phyloP scores from a whole-genome alignment of 306 rosid species.

The Casuarina cunninghamiana region DNA sequence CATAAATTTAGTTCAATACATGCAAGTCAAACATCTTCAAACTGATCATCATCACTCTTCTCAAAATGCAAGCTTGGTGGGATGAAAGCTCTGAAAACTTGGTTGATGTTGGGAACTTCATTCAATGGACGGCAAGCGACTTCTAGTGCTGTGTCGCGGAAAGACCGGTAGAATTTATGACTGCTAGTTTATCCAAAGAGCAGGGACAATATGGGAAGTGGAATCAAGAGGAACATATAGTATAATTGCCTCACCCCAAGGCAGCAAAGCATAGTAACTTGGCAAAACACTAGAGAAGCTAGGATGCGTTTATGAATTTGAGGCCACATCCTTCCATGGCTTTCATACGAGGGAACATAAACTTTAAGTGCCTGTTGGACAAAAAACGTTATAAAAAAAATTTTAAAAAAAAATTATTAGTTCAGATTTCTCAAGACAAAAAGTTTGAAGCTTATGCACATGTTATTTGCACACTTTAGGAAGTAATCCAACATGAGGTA shows the following conservation, averaged over 20 bases:
- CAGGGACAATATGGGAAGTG: constrained; percentile 65
- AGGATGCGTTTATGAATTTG: constrained; percentile 67
- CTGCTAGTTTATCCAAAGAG: constrained; percentile 45
- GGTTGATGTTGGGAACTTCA: constrained; percentile 39
- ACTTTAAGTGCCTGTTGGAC: constrained; percentile 81
- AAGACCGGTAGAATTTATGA: constrained; percentile 69
- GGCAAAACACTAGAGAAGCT: constrained; percentile 72
- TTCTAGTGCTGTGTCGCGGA: constrained; percentile 59
- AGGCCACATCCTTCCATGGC: constrained; percentile 95
- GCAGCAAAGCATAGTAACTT: constrained; percentile 85
- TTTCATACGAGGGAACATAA: constrained; percentile 78
- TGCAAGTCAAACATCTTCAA: constrained; percentile 14
- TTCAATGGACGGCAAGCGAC: constrained; percentile 47
- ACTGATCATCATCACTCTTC: no score
- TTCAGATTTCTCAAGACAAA: no score
- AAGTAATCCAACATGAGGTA: no score
- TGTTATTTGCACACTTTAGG: no score
- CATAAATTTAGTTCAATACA: not conserved
- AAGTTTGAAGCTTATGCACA: no score
- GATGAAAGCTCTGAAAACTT: no score
- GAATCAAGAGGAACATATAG: constrained; percentile 52
- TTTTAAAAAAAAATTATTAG: no score
- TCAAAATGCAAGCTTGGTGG: no score
- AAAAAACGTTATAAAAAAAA: no score
- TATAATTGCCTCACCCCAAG: constrained; percentile 51